A percentile compares a stretch with the other conserved stretches of the same genome.
These are phyloP conservation scores for Penicillium paxilli DNA, from an alignment of 495 filamentous ascomycete species.

Conservation along the genomic window DNA sequence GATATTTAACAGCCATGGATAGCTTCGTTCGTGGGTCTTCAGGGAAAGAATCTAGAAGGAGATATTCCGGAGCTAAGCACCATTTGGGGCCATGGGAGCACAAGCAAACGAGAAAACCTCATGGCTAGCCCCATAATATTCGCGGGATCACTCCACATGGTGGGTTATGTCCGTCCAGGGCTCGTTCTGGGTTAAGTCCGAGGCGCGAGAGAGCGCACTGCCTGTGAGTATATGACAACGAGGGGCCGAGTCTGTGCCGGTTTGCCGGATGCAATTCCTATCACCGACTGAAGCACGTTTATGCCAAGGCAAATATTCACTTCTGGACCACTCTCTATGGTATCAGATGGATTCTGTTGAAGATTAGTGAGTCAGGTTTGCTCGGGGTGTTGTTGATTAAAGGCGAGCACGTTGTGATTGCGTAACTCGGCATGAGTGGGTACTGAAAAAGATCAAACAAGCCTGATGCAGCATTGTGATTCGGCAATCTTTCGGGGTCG, in stretches of 20 bases:
- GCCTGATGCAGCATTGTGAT: neutral
- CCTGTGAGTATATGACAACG: no score
- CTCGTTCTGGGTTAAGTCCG: constrained; percentile 1
- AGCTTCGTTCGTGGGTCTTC: constrained; percentile 7
- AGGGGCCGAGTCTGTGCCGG: neutral
- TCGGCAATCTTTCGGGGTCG: constrained; percentile 2
- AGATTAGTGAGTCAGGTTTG: neutral
- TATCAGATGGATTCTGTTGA: neutral
- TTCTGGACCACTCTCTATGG: no score
- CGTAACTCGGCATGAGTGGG: constrained; percentile 1
- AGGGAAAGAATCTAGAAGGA: neutral
- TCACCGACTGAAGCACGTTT: no score
- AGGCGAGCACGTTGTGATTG: neutral
- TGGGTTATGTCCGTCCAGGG: constrained; percentile 2
- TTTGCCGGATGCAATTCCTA: neutral
- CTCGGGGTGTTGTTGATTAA: neutral
- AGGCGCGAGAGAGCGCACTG: neutral
- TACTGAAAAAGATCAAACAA: neutral
- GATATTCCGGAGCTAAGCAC: constrained; percentile 6
- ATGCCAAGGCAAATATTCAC: no score
- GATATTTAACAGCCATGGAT: constrained; percentile 7
- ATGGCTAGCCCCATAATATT: constrained; percentile 3
- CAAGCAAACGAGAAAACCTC: neutral
- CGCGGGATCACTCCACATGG: constrained; percentile 7
- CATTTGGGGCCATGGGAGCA: neutral